Percentiles rank a stretch among this genome's conserved stretches.
Evolutionary conservation across 1,284 basidiomycete species (phyloP).

Genomic region (Leccinum huronense): DNA sequence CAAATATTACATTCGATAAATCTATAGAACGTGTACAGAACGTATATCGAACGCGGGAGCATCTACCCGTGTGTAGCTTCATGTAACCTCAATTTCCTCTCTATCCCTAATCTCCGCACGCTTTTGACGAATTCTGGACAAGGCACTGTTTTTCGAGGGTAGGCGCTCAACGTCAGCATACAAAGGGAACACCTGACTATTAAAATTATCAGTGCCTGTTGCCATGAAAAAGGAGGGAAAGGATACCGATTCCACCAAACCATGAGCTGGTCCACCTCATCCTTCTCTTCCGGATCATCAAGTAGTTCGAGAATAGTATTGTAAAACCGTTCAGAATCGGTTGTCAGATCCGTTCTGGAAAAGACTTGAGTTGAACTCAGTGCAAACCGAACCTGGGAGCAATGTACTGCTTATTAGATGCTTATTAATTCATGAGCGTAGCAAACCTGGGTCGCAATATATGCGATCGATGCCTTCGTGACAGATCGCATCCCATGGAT

Average conservation of each 20-base stretch:
- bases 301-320: slow-evolving; percentile 1
- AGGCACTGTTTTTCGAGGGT: not conserved
- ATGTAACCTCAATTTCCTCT: not conserved
- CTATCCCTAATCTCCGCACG: not conserved
- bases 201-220: not conserved
- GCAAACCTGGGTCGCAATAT: slow-evolving; percentile 7
- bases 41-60: not conserved
- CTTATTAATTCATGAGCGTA: not conserved
- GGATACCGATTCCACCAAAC: slow-evolving; percentile 9
- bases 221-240: too few relatives aligned
- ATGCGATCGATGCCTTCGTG: slow-evolving; percentile 4
- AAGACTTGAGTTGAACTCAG: slow-evolving; percentile 6
- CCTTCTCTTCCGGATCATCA: not conserved
- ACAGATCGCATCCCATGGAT: slow-evolving; percentile 6
- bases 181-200: not conserved
- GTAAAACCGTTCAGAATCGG: slow-evolving; percentile 6
- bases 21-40: not conserved
- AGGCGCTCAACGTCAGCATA: slow-evolving; percentile 2
- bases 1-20: not conserved
- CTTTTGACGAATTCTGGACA: slow-evolving; percentile 1
- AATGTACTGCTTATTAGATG: not conserved
- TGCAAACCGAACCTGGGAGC: not conserved
- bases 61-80: not conserved
- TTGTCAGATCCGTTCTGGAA: not conserved
- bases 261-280: not conserved